phyloP scores from a whole-genome alignment of 2,329 filamentous ascomycete genomes.

The Hypoxylon sp. region DNA sequence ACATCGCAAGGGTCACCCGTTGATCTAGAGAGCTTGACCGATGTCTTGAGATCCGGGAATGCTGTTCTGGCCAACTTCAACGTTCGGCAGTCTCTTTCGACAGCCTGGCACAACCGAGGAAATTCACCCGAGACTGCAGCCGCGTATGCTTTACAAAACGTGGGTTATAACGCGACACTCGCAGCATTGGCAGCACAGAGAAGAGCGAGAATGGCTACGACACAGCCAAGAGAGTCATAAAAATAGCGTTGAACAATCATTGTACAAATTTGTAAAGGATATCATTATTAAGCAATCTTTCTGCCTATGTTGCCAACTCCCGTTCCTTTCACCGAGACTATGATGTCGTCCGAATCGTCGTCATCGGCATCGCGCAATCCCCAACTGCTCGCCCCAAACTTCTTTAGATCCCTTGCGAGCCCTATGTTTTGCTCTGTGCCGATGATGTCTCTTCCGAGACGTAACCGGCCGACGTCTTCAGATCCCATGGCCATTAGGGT shows the following conservation, averaged over 20 bases:
- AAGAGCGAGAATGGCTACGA: slow-evolving; percentile 47
- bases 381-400: slow-evolving; percentile 92
- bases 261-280: slow-evolving; percentile 45
- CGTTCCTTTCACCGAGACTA: slow-evolving; percentile 89
- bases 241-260: slow-evolving; percentile 34
- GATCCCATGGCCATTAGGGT: slow-evolving; percentile 98
- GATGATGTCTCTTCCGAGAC: slow-evolving; percentile 81
- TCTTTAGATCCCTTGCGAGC: slow-evolving; percentile 82
- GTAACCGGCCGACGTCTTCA: slow-evolving; percentile 89
- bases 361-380: slow-evolving; percentile 79
- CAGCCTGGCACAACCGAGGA: slow-evolving; percentile 55
- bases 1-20: slow-evolving; percentile 30
- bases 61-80: slow-evolving; percentile 63
- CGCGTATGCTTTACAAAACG: slow-evolving; percentile 61
- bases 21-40: slow-evolving; percentile 46
- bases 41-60: slow-evolving; percentile 64
- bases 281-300: slow-evolving; percentile 71
- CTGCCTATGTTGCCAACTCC: slow-evolving; percentile 95
- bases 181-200: slow-evolving; percentile 60
- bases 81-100: slow-evolving; percentile 58
- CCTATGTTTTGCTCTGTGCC: slow-evolving; percentile 82
- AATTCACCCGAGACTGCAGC: slow-evolving; percentile 53
- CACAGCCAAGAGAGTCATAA: slow-evolving; percentile 41
- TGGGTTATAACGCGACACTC: slow-evolving; percentile 63
- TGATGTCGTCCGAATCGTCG: slow-evolving; percentile 74